Conservation (phyloP, 2,329 filamentous ascomycete genomes). For the Alternaria burnsii region DNA sequence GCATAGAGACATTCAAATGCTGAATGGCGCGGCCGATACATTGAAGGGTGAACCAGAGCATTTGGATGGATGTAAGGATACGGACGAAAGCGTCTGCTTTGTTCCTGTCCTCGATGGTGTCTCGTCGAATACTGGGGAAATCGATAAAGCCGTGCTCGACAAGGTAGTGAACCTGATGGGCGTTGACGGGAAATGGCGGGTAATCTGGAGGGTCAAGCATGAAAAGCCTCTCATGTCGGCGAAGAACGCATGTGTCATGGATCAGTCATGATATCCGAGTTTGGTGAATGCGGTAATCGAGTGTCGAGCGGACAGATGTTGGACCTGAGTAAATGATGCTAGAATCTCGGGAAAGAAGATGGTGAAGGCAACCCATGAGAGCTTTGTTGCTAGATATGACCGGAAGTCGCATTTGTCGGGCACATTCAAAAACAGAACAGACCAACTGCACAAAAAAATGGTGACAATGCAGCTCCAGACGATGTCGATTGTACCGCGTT, state of each 20-base stretch:
- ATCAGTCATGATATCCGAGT: neutral
- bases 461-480: neutral
- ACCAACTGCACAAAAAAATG: neutral
- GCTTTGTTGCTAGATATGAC: neutral
- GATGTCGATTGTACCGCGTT: neutral
- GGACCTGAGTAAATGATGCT: neutral
- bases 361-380: neutral
- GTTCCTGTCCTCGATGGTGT: neutral
- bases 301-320: neutral
- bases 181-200: neutral
- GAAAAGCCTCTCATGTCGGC: neutral
- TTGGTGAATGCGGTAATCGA: fast-evolving
- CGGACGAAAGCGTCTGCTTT: neutral
- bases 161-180: neutral
- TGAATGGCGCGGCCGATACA: neutral
- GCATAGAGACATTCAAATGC: neutral
- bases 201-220: neutral
- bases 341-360: neutral
- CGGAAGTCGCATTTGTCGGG: neutral
- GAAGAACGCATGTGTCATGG: neutral
- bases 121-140: neutral
- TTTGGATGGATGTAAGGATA: neutral
- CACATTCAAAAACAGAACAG: neutral
- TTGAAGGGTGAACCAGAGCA: neutral
- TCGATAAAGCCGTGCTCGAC: neutral